Evolutionary conservation across 176 grass and related monocot species (phyloP), one percentile per base, ranked within the genome.

Genomic region (Zizania latifolia): DNA sequence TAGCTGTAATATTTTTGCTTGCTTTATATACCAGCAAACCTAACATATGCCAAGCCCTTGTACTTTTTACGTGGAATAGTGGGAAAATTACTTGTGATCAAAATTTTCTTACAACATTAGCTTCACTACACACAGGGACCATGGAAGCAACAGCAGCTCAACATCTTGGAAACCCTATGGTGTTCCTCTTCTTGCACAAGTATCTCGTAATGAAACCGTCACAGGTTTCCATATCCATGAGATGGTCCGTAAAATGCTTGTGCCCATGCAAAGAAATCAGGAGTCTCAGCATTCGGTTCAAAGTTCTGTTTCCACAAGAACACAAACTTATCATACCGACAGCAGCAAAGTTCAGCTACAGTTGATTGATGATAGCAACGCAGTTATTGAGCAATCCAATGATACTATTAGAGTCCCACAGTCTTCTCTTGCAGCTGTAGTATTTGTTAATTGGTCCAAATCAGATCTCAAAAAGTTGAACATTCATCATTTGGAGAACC

Each of bases 361-460:
- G 17, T 69, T 94, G 64, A 39, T 94, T 65, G 91, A 92, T 70
- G 92, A 94, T 84, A 93, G 82, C 58, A 90, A 88, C 71, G 80
- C 86, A 74, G 65, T 71, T 35, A 68, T 90, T 81, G 82, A 92
- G 72, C 81, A 92, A 56, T 82, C 82, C 2, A 74, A 74, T 70
- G 82, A 94, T 71, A 22, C 23, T 68, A 80, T 95, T 31, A 79
- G 62, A 58, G 59, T 95, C 26, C 89, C 92, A 2, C 72, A 82
- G 33, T 88, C 79, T 71, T 90, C 82, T 36, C 38, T 79, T 3
- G 84, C 91, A 66, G 48, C 87, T 62, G 43, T 95, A 72, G 32
- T 92, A 48, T 99, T 86, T 84, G 70, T 99, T 12, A 94, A 95
- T 82, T 99, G 96, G 96, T 79, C 79, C 31, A 99, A 90, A 77